Conservation (phyloP, 2,329 filamentous ascomycete species). For the Epicoccum sorghinum region DNA sequence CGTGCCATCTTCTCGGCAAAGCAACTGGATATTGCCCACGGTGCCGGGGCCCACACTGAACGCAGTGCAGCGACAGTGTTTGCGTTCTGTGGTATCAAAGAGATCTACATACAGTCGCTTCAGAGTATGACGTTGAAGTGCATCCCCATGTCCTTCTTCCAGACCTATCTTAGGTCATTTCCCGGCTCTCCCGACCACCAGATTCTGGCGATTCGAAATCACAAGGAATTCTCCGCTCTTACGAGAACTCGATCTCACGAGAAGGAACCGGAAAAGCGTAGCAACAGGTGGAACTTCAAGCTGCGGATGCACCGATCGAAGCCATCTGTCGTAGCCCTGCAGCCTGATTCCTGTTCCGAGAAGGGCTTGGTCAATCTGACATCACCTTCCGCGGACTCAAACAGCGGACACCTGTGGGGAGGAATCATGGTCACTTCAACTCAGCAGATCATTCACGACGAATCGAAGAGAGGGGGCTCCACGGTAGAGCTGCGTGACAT, state of each 20-base stretch:
- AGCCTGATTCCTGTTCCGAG: conserved; percentile 39
- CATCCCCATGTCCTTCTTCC: conserved; percentile 54
- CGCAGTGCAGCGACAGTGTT: conserved; percentile 46
- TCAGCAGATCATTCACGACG: conserved; percentile 42
- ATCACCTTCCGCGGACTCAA: conserved; percentile 7
- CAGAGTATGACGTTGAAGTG: conserved; percentile 39
- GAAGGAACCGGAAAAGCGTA: conserved; percentile 4
- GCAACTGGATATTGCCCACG: conserved; percentile 43
- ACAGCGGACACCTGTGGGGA: conserved; percentile 36
- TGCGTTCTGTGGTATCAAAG: conserved; percentile 53
- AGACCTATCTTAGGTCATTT: conserved; percentile 52
- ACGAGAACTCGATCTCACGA: conserved; percentile 20
- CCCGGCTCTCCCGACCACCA: conserved; percentile 54
- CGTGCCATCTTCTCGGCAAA: conserved; percentile 53
- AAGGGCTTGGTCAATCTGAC: conserved; percentile 33
- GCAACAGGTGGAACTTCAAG: conserved; percentile 23
- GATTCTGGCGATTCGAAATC: conserved; percentile 52
- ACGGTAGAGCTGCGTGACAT: conserved; percentile 41
- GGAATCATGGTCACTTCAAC: conserved; percentile 49
- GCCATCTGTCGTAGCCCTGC: conserved; percentile 21
- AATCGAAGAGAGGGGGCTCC: conserved; percentile 25
- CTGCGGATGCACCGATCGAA: conserved; percentile 18
- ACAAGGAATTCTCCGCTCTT: conserved; percentile 54
- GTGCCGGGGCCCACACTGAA: conserved; percentile 33
- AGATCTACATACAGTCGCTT: conserved; percentile 47